A percentile compares a stretch with the other conserved stretches of the same genome.
These are phyloP conservation scores for Paramecium pentaurelia DNA, from an alignment of 73 alveolate species.

Conservation along the genomic window DNA sequence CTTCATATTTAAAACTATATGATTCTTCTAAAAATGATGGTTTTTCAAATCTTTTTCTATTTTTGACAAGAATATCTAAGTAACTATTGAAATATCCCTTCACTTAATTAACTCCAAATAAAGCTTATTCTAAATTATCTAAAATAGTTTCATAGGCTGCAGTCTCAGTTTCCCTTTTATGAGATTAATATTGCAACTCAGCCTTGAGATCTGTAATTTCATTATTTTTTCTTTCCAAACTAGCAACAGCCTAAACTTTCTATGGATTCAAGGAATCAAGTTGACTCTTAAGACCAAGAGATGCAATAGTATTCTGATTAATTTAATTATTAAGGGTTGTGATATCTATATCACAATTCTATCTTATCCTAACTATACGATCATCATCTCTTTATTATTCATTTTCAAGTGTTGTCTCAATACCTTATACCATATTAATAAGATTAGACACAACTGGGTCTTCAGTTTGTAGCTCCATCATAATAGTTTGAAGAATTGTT, in stretches of 20 bases:
- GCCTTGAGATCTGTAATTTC: constrained; percentile 29
- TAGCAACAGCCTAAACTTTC: constrained; percentile 40
- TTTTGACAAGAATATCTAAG: constrained; percentile 6
- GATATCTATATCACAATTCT: constrained; percentile 43
- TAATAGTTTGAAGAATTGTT: constrained; percentile 1
- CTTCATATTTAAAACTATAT: constrained; percentile 5
- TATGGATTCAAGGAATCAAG: constrained; percentile 34
- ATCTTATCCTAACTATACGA: constrained; percentile 10
- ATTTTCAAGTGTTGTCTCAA: background rate
- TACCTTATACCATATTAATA: background rate
- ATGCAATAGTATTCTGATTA: background rate
- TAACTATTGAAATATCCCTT: constrained; percentile 40
- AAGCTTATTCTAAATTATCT: constrained; percentile 46
- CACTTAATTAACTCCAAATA: constrained; percentile 42
- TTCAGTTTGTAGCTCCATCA: constrained; percentile 40
- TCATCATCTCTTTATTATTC: constrained; percentile 38
- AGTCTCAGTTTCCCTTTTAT: constrained; percentile 17
- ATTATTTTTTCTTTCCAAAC: background rate
- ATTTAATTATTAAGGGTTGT: background rate
- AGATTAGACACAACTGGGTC: constrained; percentile 48
- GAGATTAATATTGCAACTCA: constrained; percentile 23
- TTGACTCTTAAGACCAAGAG: constrained; percentile 4
- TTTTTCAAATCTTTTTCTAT: constrained; percentile 40
- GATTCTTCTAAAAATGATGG: constrained; percentile 33
- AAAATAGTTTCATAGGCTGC: background rate